Evolutionary conservation across 1,284 basidiomycete genomes (phyloP).

Genomic region (Puccinia triticina): DNA sequence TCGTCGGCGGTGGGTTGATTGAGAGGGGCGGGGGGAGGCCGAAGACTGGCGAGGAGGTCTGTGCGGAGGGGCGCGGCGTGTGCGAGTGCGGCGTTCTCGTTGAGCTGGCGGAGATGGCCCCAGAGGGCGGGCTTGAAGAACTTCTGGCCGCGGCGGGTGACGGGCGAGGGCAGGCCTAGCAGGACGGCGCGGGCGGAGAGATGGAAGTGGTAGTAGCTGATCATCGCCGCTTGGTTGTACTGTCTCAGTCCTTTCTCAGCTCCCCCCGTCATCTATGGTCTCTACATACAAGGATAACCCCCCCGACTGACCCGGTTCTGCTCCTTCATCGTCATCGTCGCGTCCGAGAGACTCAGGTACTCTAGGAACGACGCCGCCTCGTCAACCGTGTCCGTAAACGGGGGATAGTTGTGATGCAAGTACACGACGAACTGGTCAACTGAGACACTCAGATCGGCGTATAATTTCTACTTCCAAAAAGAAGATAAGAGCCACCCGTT

Average conservation of each 20-base stretch:
- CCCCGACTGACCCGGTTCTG: neutral
- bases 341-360: slow-evolving; percentile 78
- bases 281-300: neutral
- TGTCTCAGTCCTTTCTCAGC: neutral
- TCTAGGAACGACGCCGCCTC: slow-evolving; percentile 74
- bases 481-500: slow-evolving; percentile 43
- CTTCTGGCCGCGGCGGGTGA: slow-evolving; percentile 9
- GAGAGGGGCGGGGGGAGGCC: too few species aligned
- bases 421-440: slow-evolving; percentile 84
- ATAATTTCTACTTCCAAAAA: slow-evolving; percentile 66
- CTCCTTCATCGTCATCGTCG: slow-evolving; percentile 62
- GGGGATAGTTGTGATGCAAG: slow-evolving; percentile 87
- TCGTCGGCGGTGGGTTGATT: neutral
- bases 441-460: slow-evolving; percentile 86
- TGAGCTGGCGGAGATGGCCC: neutral
- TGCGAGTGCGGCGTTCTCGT: slow-evolving; percentile 13
- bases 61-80: neutral
- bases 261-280: neutral
- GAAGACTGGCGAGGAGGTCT: neutral
- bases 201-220: slow-evolving; percentile 38
- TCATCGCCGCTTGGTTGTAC: slow-evolving; percentile 17
- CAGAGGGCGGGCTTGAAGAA: slow-evolving; percentile 31
- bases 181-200: slow-evolving; percentile 17
- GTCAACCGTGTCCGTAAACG: slow-evolving; percentile 78
- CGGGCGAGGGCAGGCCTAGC: slow-evolving; percentile 34